Evolutionary conservation across 345 rosid genomes (phyloP), one percentile per base, ranked within the genome.

Genomic region (Limnanthes douglasii): DNA sequence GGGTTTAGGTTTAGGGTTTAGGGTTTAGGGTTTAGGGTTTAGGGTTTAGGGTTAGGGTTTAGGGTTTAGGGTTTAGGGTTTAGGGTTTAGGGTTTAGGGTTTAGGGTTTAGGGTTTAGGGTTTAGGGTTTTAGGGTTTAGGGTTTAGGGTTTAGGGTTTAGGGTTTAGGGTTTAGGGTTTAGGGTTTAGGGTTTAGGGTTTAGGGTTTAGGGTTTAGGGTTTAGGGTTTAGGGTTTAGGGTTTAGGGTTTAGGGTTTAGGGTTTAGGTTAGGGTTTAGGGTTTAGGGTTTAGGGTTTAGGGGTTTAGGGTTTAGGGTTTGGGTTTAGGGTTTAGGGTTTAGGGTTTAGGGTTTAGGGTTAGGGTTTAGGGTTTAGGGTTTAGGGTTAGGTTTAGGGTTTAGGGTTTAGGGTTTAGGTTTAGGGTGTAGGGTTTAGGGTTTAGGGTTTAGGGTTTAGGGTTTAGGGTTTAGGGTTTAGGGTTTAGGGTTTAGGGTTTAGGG

Each of bases 361-460:
- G n/a, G n/a, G n/a, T n/a, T n/a, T n/a, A n/a, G n/a, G 28, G 7
- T 34, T 34, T 25, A 17, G 28, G 17, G 12, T 2, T 31, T 21
- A 14, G 24, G 15, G n/a, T 13, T 21, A 22, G 25, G 8, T 26
- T 11, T 18, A 28, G 47, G 10, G 29, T 43, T 13, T 23, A 34
- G 37, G 39, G 32, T 40, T 19, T 41, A 48, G 48, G 39, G 32
- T 40, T 8, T 21, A 39, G 38, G 36, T 38, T 38, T 24, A 42
- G 45, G 45, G 36, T 48, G 18, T 11, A 34, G 53, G 37, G 36
- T 48, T 27, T 18, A 41, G 45, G 42, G 37, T 48, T 36, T 24
- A 42, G 54, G 42, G 25, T 38, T 48, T 23, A 36, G 53, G 53
- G 5, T 24, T 24, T 5, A 24, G 27, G 27, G 28, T 37, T 37